Conservation (phyloP, 805 yeast species). For the Clavispora vitiphila region DNA sequence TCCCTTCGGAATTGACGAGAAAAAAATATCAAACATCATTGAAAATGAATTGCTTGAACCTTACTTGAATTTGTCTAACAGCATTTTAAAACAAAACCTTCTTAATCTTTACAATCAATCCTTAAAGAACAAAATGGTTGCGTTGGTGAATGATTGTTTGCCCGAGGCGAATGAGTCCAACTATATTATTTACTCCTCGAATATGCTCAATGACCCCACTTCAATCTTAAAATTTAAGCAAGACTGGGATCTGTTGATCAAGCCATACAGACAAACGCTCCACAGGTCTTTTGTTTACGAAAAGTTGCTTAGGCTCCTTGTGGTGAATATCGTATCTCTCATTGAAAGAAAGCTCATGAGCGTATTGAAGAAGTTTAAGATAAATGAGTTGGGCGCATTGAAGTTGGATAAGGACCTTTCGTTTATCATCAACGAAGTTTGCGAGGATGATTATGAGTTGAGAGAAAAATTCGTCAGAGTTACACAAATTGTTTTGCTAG, state of each 20-base stretch:
- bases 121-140: constrained; percentile 39
- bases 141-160: constrained; percentile 40
- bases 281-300: constrained; percentile 47
- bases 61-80: constrained; percentile 23
- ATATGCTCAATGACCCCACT: constrained; percentile 24
- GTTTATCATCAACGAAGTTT: constrained; percentile 64
- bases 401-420: constrained; percentile 80
- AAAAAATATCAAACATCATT: constrained; percentile 27
- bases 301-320: constrained; percentile 44
- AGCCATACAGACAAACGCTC: constrained; percentile 60
- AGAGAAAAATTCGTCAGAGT: constrained; percentile 75
- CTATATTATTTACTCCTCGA: constrained; percentile 26
- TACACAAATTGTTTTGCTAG: constrained; percentile 76
- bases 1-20: constrained; percentile 35
- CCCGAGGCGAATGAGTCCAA: constrained; percentile 29
- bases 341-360: constrained; percentile 53
- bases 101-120: constrained; percentile 46
- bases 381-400: constrained; percentile 79
- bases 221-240: constrained; percentile 46
- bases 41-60: constrained; percentile 29
- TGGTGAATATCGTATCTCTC: constrained; percentile 30
- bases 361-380: constrained; percentile 49
- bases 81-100: constrained; percentile 32
- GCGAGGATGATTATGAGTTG: constrained; percentile 66
- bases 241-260: constrained; percentile 60